Conservation (phyloP, 306 rosid genomes). For the Alnus glutinosa region DNA sequence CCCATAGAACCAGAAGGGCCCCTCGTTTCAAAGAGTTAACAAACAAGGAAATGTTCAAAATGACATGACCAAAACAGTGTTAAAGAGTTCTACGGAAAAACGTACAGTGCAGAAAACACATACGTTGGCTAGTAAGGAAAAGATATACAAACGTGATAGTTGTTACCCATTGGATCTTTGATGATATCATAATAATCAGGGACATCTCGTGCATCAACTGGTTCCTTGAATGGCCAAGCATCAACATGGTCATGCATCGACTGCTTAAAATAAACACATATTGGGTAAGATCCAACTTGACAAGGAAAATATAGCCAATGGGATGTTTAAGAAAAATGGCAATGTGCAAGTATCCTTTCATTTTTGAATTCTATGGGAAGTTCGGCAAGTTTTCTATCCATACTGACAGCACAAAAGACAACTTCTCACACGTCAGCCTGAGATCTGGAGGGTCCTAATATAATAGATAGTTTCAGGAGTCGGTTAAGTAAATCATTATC, state of each 20-base stretch:
- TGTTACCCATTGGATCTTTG: constrained; percentile 93
- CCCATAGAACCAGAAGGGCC: background rate
- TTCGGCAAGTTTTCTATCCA: background rate
- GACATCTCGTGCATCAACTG: constrained; percentile 88
- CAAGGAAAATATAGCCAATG: background rate
- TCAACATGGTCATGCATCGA: constrained; percentile 81
- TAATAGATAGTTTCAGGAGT: background rate
- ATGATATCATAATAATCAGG: constrained; percentile 95
- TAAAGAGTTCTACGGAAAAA: background rate
- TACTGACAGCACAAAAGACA: background rate
- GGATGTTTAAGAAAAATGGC: background rate
- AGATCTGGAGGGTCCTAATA: background rate
- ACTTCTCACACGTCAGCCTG: background rate
- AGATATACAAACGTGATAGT: constrained; percentile 10
- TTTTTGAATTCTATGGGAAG: background rate
- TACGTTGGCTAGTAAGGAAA: background rate
- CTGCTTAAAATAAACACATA: constrained; percentile 41
- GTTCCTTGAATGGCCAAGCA: constrained; percentile 98
- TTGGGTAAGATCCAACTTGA: constrained; percentile 15
- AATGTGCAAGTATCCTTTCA: background rate
- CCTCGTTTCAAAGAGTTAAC: background rate
- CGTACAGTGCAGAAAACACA: background rate
- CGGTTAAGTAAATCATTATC: background rate
- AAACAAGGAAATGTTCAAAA: background rate
- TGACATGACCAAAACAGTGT: background rate